A percentile compares a stretch with the other conserved stretches of the same genome.
Conservation (phyloP, 257 asterid genomes). For the Prunella vulgaris region DNA sequence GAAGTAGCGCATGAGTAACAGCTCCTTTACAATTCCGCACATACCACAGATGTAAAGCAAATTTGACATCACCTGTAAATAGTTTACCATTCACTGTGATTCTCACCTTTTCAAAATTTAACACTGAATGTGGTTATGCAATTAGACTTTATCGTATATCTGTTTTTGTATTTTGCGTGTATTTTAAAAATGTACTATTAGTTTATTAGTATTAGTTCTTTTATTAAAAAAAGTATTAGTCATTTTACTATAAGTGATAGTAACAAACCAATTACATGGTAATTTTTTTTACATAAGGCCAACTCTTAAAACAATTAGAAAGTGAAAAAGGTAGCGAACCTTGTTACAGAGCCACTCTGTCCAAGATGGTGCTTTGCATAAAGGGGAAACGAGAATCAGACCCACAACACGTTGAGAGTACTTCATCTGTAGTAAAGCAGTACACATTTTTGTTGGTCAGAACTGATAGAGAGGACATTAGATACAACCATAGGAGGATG, state of each 20-base stretch:
- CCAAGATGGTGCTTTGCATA: conserved; percentile 97
- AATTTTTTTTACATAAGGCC: too few relatives aligned
- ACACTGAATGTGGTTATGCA: not conserved
- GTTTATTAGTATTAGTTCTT: too few relatives aligned
- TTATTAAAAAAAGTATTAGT: too few relatives aligned
- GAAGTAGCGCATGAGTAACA: conserved; percentile 86
- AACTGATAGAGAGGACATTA: conserved; percentile 14
- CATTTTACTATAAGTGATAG: too few relatives aligned
- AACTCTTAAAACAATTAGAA: not conserved
- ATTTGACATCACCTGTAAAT: conserved; percentile 83
- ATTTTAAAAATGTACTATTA: too few relatives aligned
- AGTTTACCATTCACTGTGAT: not conserved
- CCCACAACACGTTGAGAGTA: conserved; percentile 74
- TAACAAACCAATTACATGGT: too few relatives aligned
- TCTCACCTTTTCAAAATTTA: not conserved
- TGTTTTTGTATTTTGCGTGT: too few relatives aligned
- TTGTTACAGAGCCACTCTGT: conserved; percentile 93
- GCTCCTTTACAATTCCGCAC: conserved; percentile 81
- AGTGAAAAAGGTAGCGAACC: conserved; percentile 37
- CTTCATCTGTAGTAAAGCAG: conserved; percentile 53
- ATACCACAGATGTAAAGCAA: conserved; percentile 85
- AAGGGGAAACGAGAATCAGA: conserved; percentile 88
- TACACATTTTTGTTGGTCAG: conserved; percentile 15
- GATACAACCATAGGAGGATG: conserved; percentile 5
- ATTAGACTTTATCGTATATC: not conserved